Base-by-base conservation (phyloP, 2,329 filamentous ascomycete genomes). In the Cryphonectria japonica region DNA sequence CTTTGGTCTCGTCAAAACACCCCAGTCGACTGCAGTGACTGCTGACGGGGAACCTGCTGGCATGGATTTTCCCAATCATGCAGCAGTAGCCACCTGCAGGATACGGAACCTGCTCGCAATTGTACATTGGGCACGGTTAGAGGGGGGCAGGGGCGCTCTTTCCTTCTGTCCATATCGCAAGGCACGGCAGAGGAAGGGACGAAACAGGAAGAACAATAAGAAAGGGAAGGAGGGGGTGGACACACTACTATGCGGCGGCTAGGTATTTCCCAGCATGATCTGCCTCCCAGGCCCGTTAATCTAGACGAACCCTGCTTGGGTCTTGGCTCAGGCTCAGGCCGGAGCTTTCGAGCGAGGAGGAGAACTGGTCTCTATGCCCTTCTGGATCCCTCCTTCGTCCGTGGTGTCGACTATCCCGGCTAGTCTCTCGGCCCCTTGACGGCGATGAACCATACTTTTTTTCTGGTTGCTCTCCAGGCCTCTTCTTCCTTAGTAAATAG, bases 371-470 rank as follows among this genome's bases (percentile, higher is more conserved):
- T 46, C 37, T 34, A 32, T 59, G 61, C 61, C 37, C 59, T 22
- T 62, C 39, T 52, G 7, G 54, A 60, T 52, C 66, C 70, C 70
- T 71, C 43, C 54, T 66, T 46, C 41, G 46, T 70, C 67, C 22
- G 62, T 64, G 43, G 54, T 59, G 60, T 71, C 57, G 39, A 63
- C 70, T 52, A 69, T 72, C 69, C 62, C 60, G 71, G 66, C 43
- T 71, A 71, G 71, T 57, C 66, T 37, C 41, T 52, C 32, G 66
- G 61, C 16, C 52, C 26, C 66, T 65, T 57, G 61, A 70, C 41
- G 71, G 52, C 69, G 62, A 66, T 69, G 63, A 67, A 71, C 69
- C 71, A 67, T 72, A 68, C 61, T 64, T 57, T 67, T 34, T 37
- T 34, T 59, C 22, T 39, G 54, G 63, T 59, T 67, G 39, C 46